A percentile compares a stretch with the other conserved stretches of the same genome.
Evolutionary conservation across 2,329 filamentous ascomycete species (phyloP).

Genomic region (Atkinsonella hypoxylon): DNA sequence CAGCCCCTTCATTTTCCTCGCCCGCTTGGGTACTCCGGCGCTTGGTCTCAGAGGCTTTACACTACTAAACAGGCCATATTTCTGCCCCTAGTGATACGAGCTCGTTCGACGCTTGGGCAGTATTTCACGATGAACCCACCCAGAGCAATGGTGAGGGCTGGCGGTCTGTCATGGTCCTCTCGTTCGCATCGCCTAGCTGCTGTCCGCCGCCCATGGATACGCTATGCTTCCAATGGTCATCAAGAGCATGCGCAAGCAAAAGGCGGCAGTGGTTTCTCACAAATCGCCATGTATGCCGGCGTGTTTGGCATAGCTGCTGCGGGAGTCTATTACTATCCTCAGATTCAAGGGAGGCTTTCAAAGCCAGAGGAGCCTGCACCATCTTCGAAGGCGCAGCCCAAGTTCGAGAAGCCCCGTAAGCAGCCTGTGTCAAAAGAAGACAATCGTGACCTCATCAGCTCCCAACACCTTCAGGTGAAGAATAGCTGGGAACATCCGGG

Average conservation of each 20-base stretch:
- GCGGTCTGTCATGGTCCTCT: conserved; percentile 12
- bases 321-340: conserved; percentile 26
- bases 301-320: conserved; percentile 28
- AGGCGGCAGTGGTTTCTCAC: conserved; percentile 14
- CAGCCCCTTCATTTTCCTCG: too few relatives aligned
- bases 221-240: conserved; percentile 15
- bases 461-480: conserved; percentile 79
- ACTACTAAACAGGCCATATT: background rate
- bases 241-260: conserved; percentile 11
- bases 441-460: conserved; percentile 64
- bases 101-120: background rate
- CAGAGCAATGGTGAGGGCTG: conserved; percentile 17
- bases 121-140: conserved; percentile 20
- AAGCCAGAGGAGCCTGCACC: conserved; percentile 9
- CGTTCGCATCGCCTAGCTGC: conserved; percentile 11
- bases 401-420: conserved; percentile 55
- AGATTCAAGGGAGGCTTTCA: conserved; percentile 16
- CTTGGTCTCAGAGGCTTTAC: background rate
- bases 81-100: background rate
- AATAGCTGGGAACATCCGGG: conserved; percentile 72
- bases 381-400: conserved; percentile 37
- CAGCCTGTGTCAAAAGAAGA: conserved; percentile 54
- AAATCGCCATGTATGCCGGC: conserved; percentile 13
- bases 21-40: background rate
- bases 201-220: conserved; percentile 18